phyloP scores from a whole-genome alignment of 2,329 filamentous ascomycete species.

The Pseudogymnoascus sp. region DNA sequence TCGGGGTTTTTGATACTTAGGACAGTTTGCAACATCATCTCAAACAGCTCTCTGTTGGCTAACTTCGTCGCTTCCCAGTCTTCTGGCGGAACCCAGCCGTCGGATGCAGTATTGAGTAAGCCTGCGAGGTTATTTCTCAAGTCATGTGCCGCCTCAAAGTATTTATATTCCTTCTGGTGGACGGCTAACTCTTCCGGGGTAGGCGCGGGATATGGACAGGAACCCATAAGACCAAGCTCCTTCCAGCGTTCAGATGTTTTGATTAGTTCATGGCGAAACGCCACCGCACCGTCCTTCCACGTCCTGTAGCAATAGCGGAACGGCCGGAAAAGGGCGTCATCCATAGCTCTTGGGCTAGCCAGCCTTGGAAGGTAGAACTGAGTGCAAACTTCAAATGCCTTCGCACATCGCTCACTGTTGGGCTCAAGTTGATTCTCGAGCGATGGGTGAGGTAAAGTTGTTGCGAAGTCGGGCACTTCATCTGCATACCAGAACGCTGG shows the following conservation, averaged over 20 bases:
- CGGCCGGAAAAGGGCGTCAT: slow-evolving; percentile 32
- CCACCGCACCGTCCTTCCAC: slow-evolving; percentile 35
- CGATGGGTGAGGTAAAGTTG: slow-evolving; percentile 20
- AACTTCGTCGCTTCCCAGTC: slow-evolving; percentile 17
- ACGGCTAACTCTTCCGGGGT: slow-evolving; percentile 16
- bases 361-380: slow-evolving; percentile 29
- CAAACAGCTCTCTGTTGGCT: slow-evolving; percentile 12
- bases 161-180: slow-evolving; percentile 16
- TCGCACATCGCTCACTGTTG: slow-evolving; percentile 25
- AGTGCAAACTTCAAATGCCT: slow-evolving; percentile 29
- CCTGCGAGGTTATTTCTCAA: slow-evolving; percentile 15
- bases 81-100: slow-evolving; percentile 22
- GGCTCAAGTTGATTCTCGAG: slow-evolving; percentile 17
- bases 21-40: slow-evolving; percentile 6
- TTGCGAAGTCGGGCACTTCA: slow-evolving; percentile 35
- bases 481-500: slow-evolving; percentile 34
- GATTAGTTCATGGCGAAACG: slow-evolving; percentile 35
- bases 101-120: slow-evolving; percentile 14
- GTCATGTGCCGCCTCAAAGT: slow-evolving; percentile 17
- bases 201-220: slow-evolving; percentile 25
- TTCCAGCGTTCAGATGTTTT: slow-evolving; percentile 32
- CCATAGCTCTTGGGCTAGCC: slow-evolving; percentile 27
- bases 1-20: background rate
- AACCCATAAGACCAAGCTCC: slow-evolving; percentile 31
- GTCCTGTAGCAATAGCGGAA: slow-evolving; percentile 35